phyloP scores from a whole-genome alignment of 305 asterid species.

The Ilex paraguariensis region DNA sequence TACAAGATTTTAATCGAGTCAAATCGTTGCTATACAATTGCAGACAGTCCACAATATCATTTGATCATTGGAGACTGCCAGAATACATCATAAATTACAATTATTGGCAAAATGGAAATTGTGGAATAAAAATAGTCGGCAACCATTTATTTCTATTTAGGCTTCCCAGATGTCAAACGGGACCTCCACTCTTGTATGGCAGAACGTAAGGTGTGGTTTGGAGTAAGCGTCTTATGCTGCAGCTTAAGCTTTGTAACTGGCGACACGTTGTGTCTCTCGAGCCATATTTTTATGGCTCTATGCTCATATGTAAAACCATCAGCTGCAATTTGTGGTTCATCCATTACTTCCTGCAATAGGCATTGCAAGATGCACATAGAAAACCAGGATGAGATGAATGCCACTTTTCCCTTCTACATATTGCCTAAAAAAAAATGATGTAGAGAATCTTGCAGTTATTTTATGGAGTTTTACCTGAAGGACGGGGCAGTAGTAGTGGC shows the following conservation, averaged over 20 bases:
- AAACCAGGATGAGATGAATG: slow-evolving; percentile 18
- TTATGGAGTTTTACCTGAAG: slow-evolving; percentile 45
- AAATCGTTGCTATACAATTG: too few species aligned
- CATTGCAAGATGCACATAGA: slow-evolving; percentile 3
- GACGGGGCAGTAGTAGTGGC: slow-evolving; percentile 81
- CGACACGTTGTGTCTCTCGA: slow-evolving; percentile 48
- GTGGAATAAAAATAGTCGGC: not conserved
- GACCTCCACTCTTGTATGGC: slow-evolving; percentile 77
- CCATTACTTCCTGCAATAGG: slow-evolving; percentile 76
- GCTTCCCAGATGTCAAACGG: slow-evolving; percentile 7
- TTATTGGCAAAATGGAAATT: not conserved
- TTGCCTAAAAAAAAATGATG: not conserved
- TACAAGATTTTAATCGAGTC: not conserved
- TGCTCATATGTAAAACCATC: slow-evolving; percentile 93
- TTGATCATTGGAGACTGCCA: slow-evolving; percentile 8
- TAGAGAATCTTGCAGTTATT: not conserved
- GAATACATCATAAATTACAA: slow-evolving; percentile 9
- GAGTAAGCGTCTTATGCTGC: slow-evolving; percentile 49
- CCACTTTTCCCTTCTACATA: not conserved
- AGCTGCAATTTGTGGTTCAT: slow-evolving; percentile 71
- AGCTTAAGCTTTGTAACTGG: slow-evolving; percentile 65
- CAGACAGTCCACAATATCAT: too few species aligned
- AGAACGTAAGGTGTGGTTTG: slow-evolving; percentile 55
- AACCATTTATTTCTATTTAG: not conserved
- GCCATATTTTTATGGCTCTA: slow-evolving; percentile 70